Evolutionary conservation across 225 moss, liverwort and hornwort genomes (phyloP).

Genomic region (Physcomitrium patens): DNA sequence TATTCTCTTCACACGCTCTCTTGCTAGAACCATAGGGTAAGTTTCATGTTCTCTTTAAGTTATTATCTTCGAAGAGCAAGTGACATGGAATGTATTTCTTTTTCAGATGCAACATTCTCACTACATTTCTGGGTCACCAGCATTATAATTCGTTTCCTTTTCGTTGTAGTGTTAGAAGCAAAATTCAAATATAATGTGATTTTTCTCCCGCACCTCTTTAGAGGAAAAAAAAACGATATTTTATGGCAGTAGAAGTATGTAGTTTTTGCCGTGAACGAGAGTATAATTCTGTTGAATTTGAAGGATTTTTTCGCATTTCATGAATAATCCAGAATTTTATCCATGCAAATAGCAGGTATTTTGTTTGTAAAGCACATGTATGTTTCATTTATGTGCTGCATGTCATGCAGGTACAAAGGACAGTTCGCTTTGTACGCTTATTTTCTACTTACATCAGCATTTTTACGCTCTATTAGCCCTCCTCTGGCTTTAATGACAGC

Average conservation of each 20-base stretch:
- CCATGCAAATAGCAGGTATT: neutral
- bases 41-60: slow-evolving; percentile 5
- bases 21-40: slow-evolving; percentile 52
- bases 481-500: slow-evolving; percentile 63
- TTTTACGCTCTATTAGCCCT: slow-evolving; percentile 66
- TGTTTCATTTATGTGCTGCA: slow-evolving; percentile 13
- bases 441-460: slow-evolving; percentile 54
- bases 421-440: slow-evolving; percentile 58
- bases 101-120: neutral
- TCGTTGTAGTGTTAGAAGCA: neutral
- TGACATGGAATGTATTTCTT: neutral
- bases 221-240: neutral
- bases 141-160: neutral
- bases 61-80: neutral
- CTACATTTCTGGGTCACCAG: neutral
- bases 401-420: slow-evolving; percentile 61
- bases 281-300: neutral
- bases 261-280: slow-evolving; percentile 6
- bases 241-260: neutral
- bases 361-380: slow-evolving; percentile 2
- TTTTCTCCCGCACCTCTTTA: neutral
- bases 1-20: slow-evolving; percentile 58
- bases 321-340: neutral
- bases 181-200: neutral
- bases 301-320: neutral